Evolutionary conservation across 1,284 basidiomycete species (phyloP).

Genomic region (Sporisorium reilianum): DNA sequence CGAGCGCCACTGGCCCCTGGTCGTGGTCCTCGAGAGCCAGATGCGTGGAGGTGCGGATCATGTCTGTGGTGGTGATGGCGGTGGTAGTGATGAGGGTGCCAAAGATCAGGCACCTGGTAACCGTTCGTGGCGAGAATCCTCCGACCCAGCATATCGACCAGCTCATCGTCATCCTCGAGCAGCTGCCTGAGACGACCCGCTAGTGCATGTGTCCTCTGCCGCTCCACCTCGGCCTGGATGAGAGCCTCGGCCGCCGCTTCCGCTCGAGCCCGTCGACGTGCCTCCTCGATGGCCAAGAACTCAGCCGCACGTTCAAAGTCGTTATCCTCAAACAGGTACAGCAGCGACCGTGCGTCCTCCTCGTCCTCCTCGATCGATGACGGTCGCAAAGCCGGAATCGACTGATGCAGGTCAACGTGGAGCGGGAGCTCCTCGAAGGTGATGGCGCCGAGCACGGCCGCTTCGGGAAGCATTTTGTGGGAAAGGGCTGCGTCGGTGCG

Average conservation of each 20-base stretch:
- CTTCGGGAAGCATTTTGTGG: slow-evolving; percentile 18
- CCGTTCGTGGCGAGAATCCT: slow-evolving; percentile 50
- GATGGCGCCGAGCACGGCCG: slow-evolving; percentile 27
- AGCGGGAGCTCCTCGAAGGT: slow-evolving; percentile 40
- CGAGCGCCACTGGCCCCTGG: background rate
- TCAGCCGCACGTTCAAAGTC: slow-evolving; percentile 36
- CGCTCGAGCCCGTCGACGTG: slow-evolving; percentile 21
- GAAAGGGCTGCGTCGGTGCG: background rate
- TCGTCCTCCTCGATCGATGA: slow-evolving; percentile 46
- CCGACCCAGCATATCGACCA: slow-evolving; percentile 50
- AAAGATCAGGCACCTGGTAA: slow-evolving; percentile 39
- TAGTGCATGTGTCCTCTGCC: slow-evolving; percentile 13
- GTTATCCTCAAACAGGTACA: slow-evolving; percentile 54
- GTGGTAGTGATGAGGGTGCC: slow-evolving; percentile 18
- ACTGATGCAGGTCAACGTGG: slow-evolving; percentile 12
- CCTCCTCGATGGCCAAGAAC: slow-evolving; percentile 23
- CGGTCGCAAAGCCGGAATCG: slow-evolving; percentile 26
- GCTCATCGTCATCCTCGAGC: slow-evolving; percentile 52
- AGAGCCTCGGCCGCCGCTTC: slow-evolving; percentile 23
- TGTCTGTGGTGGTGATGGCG: slow-evolving; percentile 9
- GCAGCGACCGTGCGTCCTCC: slow-evolving; percentile 45
- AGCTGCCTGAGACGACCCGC: slow-evolving; percentile 29
- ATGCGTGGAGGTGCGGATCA: background rate
- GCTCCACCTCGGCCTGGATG: slow-evolving; percentile 25
- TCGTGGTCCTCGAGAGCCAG: background rate